phyloP scores from a whole-genome alignment of 1,139 yeast species.

The Scheffersomyces insectosa region DNA sequence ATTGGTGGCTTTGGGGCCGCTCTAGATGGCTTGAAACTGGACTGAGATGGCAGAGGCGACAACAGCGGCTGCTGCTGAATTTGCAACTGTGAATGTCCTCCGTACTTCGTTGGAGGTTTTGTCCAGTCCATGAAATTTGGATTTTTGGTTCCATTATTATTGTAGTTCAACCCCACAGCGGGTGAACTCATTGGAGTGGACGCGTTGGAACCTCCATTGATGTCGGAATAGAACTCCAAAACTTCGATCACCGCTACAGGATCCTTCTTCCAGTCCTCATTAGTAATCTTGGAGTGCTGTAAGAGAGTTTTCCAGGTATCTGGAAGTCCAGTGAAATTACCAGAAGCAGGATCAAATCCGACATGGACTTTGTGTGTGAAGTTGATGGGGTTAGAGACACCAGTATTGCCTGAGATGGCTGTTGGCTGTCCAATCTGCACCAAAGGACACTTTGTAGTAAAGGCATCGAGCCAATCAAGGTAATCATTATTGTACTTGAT shows the following conservation, averaged over 20 bases:
- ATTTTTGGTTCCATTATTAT: slow-evolving; percentile 11
- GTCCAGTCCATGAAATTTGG: slow-evolving; percentile 40
- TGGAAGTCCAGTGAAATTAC: slow-evolving; percentile 76
- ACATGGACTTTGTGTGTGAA: slow-evolving; percentile 69
- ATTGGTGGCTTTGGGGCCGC: slow-evolving; percentile 48
- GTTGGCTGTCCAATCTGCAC: slow-evolving; percentile 34
- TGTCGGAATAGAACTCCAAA: slow-evolving; percentile 74
- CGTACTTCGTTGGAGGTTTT: slow-evolving; percentile 32
- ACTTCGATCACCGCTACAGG: slow-evolving; percentile 91
- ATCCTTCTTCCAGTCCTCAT: slow-evolving; percentile 81
- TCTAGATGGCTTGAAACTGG: slow-evolving; percentile 36
- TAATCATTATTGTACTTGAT: slow-evolving; percentile 80
- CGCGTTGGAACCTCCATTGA: slow-evolving; percentile 36
- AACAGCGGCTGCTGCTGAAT: slow-evolving; percentile 5
- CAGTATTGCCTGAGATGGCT: slow-evolving; percentile 48
- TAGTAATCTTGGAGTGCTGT: slow-evolving; percentile 76
- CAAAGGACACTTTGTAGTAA: slow-evolving; percentile 82
- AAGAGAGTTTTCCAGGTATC: slow-evolving; percentile 76
- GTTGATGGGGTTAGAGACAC: slow-evolving; percentile 77
- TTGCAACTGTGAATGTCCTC: neutral
- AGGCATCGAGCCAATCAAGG: slow-evolving; percentile 89
- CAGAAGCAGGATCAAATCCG: slow-evolving; percentile 69
- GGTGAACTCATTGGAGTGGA: slow-evolving; percentile 32
- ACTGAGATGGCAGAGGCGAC: slow-evolving; percentile 11
- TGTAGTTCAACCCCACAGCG: slow-evolving; percentile 13